Conservation (phyloP, 305 asterid genomes). For the Euphrasia arctica region DNA sequence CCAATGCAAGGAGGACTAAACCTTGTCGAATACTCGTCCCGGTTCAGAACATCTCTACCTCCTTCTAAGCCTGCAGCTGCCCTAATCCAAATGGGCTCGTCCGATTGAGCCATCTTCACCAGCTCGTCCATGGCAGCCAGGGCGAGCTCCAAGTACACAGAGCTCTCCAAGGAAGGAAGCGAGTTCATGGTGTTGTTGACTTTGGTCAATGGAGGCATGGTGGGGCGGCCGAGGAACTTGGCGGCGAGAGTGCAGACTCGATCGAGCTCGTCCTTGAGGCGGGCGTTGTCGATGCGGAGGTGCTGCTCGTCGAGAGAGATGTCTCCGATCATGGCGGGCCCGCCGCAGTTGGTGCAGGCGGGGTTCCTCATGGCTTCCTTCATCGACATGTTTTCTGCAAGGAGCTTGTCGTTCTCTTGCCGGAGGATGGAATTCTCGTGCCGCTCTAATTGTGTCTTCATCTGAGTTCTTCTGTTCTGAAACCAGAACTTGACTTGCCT, state of each 20-base stretch:
- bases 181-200: too few relatives aligned
- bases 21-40: conserved; percentile 57
- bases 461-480: conserved; percentile 90
- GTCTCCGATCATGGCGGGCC: conserved; percentile 88
- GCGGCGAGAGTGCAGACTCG: conserved; percentile 82
- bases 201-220: too few relatives aligned
- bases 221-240: conserved; percentile 76
- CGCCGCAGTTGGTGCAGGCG: conserved; percentile 88
- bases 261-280: conserved; percentile 79
- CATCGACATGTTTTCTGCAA: conserved; percentile 81
- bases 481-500: conserved; percentile 98
- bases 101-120: conserved; percentile 67
- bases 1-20: conserved; percentile 67
- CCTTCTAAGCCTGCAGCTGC: conserved; percentile 38
- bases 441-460: conserved; percentile 95
- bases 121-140: conserved; percentile 85
- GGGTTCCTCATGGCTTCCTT: conserved; percentile 88
- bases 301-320: conserved; percentile 83
- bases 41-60: conserved; percentile 56
- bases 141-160: conserved; percentile 82
- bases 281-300: conserved; percentile 74
- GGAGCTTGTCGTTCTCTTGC: conserved; percentile 91
- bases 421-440: conserved; percentile 83
- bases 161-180: conserved; percentile 21
- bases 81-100: conserved; percentile 74